A percentile compares a stretch with the other conserved stretches of the same genome.
Evolutionary conservation across 495 filamentous ascomycete genomes (phyloP).

Genomic region (Hypoxylon intermedium): DNA sequence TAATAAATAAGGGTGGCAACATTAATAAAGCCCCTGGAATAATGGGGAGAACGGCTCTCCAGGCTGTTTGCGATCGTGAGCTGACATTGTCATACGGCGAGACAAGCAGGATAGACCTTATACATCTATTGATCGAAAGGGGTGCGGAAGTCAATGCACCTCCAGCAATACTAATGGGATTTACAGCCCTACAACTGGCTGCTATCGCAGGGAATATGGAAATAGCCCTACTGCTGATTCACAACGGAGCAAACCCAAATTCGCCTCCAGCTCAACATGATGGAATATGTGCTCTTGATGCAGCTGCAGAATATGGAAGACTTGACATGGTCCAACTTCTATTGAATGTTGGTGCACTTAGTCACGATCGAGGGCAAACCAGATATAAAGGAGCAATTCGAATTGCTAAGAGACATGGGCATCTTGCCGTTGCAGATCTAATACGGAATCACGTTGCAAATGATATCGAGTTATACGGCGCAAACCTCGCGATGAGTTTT

Average conservation of each 20-base stretch:
- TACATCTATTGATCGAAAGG: slow-evolving; percentile 16
- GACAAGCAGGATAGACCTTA: background rate
- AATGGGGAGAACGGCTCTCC: slow-evolving; percentile 7
- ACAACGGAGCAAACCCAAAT: slow-evolving; percentile 31
- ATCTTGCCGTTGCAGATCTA: slow-evolving; percentile 7
- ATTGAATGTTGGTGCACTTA: slow-evolving; percentile 22
- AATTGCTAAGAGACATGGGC: background rate
- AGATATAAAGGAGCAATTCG: slow-evolving; percentile 30
- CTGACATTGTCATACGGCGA: background rate
- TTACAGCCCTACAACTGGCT: slow-evolving; percentile 13
- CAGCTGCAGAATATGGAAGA: slow-evolving; percentile 11
- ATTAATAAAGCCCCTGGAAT: slow-evolving; percentile 4
- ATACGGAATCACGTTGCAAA: slow-evolving; percentile 5
- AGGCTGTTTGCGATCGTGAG: slow-evolving; percentile 3
- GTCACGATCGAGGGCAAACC: slow-evolving; percentile 11
- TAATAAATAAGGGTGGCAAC: slow-evolving; percentile 28
- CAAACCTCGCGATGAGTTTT: slow-evolving; percentile 16
- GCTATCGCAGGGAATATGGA: slow-evolving; percentile 9
- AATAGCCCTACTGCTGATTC: slow-evolving; percentile 23
- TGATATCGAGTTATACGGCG: background rate
- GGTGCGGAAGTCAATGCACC: slow-evolving; percentile 25
- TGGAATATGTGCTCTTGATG: slow-evolving; percentile 3
- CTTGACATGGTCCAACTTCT: slow-evolving; percentile 26
- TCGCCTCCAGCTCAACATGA: background rate
- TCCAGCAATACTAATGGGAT: background rate